Base-by-base conservation (phyloP, 345 rosid species). In the Hypericum perforatum region DNA sequence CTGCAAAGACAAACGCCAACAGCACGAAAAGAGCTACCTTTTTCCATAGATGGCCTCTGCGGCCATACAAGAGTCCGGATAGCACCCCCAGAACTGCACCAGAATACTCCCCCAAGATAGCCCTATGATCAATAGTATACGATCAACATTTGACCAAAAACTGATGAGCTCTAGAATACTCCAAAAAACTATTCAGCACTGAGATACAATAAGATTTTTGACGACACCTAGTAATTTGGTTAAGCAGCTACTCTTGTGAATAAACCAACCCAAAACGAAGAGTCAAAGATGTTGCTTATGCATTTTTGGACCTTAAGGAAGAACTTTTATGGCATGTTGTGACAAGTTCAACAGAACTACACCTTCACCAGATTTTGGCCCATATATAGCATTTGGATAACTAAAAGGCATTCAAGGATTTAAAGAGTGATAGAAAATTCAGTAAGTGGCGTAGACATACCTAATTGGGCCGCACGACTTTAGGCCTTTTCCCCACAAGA, bases 11-110 rank as follows among this genome's bases (percentile, higher is more conserved):
- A 36, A 36, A 15, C 7, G n/a, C n/a, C n/a, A n/a, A n/a, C n/a
- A 9, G 12, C 15, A 3, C 11, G 7, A 46, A 41, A 45, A 61
- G 49, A 56, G 15, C 13, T 75, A 92, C 98, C 95, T 88, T 92
- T 75, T 82, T 92, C 96, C 86, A 85, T 7, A 88, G 62, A 45
- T 78, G 77, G 53, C 81, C 82, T 65, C 68, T 77, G 56, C 79
- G 79, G 45, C 98, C 91, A 78, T 83, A 88, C 39, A 92, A 68
- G 48, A 78, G 82, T 9, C 90, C 98, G 63, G 98, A 92, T 56
- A 92, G 74, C 42, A 88, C 97, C 63, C 97, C 98, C 68, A 92
- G 98, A 60, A 81, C 78, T 62, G 98, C 96, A 55, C 98, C 98
- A 58, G 98, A 88, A 74, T 92, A 92, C 79, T 92, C 98, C 22